A percentile compares a stretch with the other conserved stretches of the same genome.
Conservation (phyloP, 371 early-diverging fungal genomes). For the Entomophthora muscae region DNA sequence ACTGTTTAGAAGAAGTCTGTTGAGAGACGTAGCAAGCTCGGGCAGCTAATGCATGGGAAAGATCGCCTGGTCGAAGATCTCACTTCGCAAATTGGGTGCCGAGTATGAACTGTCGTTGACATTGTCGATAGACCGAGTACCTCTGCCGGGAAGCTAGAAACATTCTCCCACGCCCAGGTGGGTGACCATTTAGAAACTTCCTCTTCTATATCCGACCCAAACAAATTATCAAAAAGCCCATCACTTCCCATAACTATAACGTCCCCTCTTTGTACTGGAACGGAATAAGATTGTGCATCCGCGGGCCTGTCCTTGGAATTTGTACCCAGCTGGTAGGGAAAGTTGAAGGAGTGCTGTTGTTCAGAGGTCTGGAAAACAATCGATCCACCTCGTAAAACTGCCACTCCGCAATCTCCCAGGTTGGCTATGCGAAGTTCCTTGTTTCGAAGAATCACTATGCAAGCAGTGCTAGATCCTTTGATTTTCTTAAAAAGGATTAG, state of each 20-base stretch:
- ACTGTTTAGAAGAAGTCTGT: conserved; percentile 36
- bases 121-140: background rate
- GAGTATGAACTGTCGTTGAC: conserved; percentile 19
- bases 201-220: conserved; percentile 28
- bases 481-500: conserved; percentile 19
- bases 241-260: conserved; percentile 60
- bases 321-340: conserved; percentile 62
- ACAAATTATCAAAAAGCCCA: conserved; percentile 67
- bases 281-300: conserved; percentile 56
- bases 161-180: conserved; percentile 17
- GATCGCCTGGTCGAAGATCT: conserved; percentile 36
- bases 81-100: conserved; percentile 2
- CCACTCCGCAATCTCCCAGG: conserved; percentile 84
- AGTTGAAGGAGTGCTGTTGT: conserved; percentile 71
- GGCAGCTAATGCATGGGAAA: conserved; percentile 58
- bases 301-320: conserved; percentile 39
- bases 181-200: conserved; percentile 52
- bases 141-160: background rate
- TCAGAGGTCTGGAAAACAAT: conserved; percentile 81
- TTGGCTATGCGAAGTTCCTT: conserved; percentile 86
- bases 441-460: conserved; percentile 65
- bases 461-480: conserved; percentile 80
- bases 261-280: conserved; percentile 62
- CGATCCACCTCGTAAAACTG: conserved; percentile 69
- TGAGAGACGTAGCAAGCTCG: conserved; percentile 62